Conservation (phyloP, 2,329 filamentous ascomycete genomes). For the Cladosporium sp. region DNA sequence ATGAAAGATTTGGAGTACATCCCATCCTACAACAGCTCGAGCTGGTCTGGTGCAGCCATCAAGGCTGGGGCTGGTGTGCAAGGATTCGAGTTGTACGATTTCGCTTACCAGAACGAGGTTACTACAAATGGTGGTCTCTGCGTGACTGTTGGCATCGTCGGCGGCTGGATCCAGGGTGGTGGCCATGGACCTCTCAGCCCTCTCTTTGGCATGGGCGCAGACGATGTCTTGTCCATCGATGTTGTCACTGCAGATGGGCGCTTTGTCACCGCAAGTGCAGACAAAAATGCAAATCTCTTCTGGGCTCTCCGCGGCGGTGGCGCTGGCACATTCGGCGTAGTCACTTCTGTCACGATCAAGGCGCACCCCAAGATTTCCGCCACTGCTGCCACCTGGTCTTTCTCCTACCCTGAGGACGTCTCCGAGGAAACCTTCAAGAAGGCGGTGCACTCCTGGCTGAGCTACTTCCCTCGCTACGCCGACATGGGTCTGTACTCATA, state of each 20-base stretch:
- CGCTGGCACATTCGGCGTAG: constrained; percentile 42
- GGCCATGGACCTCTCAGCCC: constrained; percentile 18
- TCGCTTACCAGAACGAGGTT: not conserved
- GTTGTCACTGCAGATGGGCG: constrained; percentile 50
- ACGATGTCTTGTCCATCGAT: constrained; percentile 31
- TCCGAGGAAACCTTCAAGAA: constrained; percentile 23
- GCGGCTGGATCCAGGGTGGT: constrained; percentile 22
- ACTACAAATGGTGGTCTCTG: constrained; percentile 14
- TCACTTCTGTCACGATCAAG: constrained; percentile 17
- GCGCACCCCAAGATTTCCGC: constrained; percentile 14
- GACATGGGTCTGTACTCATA: constrained; percentile 14
- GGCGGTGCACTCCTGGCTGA: constrained; percentile 22
- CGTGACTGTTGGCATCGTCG: constrained; percentile 18
- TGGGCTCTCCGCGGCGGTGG: constrained; percentile 50
- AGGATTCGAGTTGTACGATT: constrained; percentile 11
- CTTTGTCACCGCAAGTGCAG: constrained; percentile 43
- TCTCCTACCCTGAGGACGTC: constrained; percentile 22
- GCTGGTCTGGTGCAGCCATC: constrained; percentile 17
- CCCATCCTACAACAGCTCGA: constrained; percentile 6
- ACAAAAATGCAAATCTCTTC: constrained; percentile 46
- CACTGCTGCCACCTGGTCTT: constrained; percentile 9
- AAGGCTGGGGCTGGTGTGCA: constrained; percentile 19
- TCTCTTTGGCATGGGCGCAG: constrained; percentile 20
- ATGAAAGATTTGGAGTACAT: constrained; percentile 17
- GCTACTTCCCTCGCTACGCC: constrained; percentile 23